A percentile compares a stretch with the other conserved stretches of the same genome.
Evolutionary conservation across 2,329 filamentous ascomycete genomes (phyloP).

Genomic region (Epichloe amarillans): DNA sequence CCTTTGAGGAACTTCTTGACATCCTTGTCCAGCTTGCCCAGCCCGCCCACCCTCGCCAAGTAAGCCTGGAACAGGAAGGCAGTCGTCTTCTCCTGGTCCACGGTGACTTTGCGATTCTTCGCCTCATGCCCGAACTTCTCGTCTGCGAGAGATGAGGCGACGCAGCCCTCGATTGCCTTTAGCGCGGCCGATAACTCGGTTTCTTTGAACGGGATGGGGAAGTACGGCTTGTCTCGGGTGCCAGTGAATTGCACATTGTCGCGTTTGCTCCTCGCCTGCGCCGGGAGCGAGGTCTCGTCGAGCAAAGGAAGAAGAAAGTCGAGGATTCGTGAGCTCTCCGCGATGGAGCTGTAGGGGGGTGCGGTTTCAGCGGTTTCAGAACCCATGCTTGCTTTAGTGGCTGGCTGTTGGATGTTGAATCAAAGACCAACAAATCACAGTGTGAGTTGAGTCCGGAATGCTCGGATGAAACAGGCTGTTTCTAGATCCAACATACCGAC

Average conservation of each 20-base stretch:
- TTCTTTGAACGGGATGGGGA: constrained; percentile 34
- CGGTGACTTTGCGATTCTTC: constrained; percentile 11
- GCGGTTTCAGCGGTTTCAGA: not conserved
- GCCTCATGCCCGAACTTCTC: constrained; percentile 8
- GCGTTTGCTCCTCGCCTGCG: constrained; percentile 12
- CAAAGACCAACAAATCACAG: no score
- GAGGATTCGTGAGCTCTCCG: constrained; percentile 14
- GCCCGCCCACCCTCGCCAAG: constrained; percentile 22
- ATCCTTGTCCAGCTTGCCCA: constrained; percentile 23
- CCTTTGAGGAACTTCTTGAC: constrained; percentile 11
- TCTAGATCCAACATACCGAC: no score
- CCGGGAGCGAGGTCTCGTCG: constrained; percentile 17
- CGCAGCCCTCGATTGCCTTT: constrained; percentile 27
- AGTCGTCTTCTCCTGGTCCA: constrained; percentile 27
- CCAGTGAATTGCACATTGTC: constrained; percentile 20
- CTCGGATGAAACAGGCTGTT: no score
- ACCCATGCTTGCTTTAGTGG: not conserved
- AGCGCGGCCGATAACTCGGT: constrained; percentile 29
- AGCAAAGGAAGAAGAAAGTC: constrained; percentile 14
- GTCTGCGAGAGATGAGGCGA: constrained; percentile 20
- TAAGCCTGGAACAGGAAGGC: constrained; percentile 28
- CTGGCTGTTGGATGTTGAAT: not conserved
- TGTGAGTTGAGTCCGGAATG: no score
- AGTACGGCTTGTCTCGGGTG: constrained; percentile 25
- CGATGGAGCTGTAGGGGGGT: constrained; percentile 13